Evolutionary conservation across 768 basidiomycete species (phyloP).

Genomic region (Rhodocollybia butyracea): DNA sequence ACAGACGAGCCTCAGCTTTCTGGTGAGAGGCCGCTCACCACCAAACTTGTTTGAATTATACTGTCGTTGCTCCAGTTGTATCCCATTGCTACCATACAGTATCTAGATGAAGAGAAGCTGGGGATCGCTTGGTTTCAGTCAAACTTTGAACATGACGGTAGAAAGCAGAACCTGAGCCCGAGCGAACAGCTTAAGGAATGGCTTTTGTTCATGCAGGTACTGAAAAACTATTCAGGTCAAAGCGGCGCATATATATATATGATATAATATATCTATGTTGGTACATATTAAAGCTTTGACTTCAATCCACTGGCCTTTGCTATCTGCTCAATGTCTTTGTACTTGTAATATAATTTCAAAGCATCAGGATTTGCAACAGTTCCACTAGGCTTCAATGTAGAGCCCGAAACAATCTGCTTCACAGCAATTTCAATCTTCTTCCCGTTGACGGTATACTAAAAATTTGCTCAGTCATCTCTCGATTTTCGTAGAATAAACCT

Average conservation of each 20-base stretch:
- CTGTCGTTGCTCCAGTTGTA: too few relatives aligned
- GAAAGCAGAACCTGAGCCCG: too few relatives aligned
- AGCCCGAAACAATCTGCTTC: constrained; percentile 74
- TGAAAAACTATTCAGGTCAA: too few relatives aligned
- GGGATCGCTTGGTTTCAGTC: too few relatives aligned
- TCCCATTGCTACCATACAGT: too few relatives aligned
- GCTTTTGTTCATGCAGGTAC: too few relatives aligned
- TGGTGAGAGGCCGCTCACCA: too few relatives aligned
- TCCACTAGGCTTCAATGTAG: constrained; percentile 55
- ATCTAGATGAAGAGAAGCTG: too few relatives aligned
- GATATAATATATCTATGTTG: background rate
- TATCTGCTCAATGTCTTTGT: constrained; percentile 42
- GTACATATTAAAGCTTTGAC: background rate
- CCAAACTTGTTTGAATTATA: too few relatives aligned
- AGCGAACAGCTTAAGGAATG: too few relatives aligned
- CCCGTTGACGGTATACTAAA: constrained; percentile 69
- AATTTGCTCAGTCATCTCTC: background rate
- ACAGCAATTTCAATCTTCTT: constrained; percentile 82
- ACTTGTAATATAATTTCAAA: constrained; percentile 62
- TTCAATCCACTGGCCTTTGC: background rate
- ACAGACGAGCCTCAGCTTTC: too few relatives aligned
- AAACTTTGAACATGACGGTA: too few relatives aligned
- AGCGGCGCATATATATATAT: background rate
- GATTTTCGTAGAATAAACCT: constrained; percentile 17
- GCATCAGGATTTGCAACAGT: constrained; percentile 74